Conservation (phyloP, 2,329 filamentous ascomycete genomes). For the Coniosporium tulheliwenetii region DNA sequence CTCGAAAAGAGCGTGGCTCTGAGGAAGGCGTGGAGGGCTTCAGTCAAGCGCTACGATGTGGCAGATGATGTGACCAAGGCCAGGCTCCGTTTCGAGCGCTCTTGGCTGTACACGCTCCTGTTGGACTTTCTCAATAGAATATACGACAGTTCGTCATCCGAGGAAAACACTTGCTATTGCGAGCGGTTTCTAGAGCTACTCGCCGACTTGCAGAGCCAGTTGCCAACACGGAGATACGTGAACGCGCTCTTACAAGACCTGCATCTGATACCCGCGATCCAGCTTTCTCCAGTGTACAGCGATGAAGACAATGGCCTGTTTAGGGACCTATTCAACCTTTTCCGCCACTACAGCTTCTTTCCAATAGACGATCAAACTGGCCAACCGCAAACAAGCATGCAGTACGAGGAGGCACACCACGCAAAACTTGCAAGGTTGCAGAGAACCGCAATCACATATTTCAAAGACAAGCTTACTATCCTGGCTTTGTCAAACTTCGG, state of each 20-base stretch:
- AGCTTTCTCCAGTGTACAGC: conserved; percentile 62
- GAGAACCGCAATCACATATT: conserved; percentile 60
- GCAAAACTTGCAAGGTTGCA: conserved; percentile 64
- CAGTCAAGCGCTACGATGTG: conserved; percentile 71
- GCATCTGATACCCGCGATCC: conserved; percentile 63
- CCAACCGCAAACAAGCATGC: conserved; percentile 52
- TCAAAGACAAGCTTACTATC: conserved; percentile 82
- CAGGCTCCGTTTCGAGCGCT: conserved; percentile 74
- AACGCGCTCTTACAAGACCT: conserved; percentile 78
- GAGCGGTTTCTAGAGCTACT: conserved; percentile 89
- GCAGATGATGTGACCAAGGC: conserved; percentile 68
- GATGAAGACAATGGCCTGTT: conserved; percentile 61
- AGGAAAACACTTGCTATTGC: conserved; percentile 60
- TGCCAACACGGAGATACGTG: conserved; percentile 86
- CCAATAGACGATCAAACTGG: conserved; percentile 85
- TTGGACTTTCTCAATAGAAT: conserved; percentile 68
- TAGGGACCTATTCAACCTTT: conserved; percentile 63
- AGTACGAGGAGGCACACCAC: conserved; percentile 71
- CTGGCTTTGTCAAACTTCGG: conserved; percentile 86
- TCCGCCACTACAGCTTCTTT: conserved; percentile 78
- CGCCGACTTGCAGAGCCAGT: conserved; percentile 78
- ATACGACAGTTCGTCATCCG: conserved; percentile 37
- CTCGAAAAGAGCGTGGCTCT: conserved; percentile 60
- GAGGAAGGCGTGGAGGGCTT: conserved; percentile 80
- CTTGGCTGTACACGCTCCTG: conserved; percentile 79